Base-by-base conservation (phyloP, 148 eudicot genomes). In the Silene latifolia region DNA sequence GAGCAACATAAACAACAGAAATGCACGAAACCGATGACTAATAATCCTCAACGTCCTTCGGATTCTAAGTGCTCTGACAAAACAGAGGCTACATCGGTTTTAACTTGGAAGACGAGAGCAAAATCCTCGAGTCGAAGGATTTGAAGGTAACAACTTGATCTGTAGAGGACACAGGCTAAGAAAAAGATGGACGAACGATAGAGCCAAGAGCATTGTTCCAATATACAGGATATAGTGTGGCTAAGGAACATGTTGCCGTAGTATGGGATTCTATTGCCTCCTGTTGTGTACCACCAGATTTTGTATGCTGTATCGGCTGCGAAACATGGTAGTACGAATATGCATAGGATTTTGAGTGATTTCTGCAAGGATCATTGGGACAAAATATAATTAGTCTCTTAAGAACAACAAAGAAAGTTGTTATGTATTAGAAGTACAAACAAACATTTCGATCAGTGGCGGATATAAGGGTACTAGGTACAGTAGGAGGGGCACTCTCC, bases 281-380 rank as follows among this genome's bases (percentile, higher is more conserved):
- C 96, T 35, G 97, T 81, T 18, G 76, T 68, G 86, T 90, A 94
- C 98, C 98, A 91, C 98, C 97, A 94, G 46, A 91, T 86, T 69
- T 90, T 94, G 87, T 94, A 94, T 21, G 70, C 83, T 19, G 85
- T 71, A 54, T 91, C 90, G 0, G 82, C 87, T 1, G 74, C 48
- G 58, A 91, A 90, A 72, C 89, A 87, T 0, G 98, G 98, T 19
- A 94, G 80, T 56, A 92, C 95, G 66, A 94, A 88, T 19, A 79
- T 63, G 17, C 88, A 89, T 8, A 92, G 77, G 51, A 91, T 81
- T 85, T 85, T 87, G 83, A 87, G 73, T 48, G 98, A 90, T 81
- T 79, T 86, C 98, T 94, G 97, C 89, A 80, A 32, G 20, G 57
- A 74, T 75, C 15, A 25, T 60, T 44, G 73, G 32, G 17, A 0